Base-by-base conservation (phyloP, 2,329 filamentous ascomycete species). In the Penicillium sp. region DNA sequence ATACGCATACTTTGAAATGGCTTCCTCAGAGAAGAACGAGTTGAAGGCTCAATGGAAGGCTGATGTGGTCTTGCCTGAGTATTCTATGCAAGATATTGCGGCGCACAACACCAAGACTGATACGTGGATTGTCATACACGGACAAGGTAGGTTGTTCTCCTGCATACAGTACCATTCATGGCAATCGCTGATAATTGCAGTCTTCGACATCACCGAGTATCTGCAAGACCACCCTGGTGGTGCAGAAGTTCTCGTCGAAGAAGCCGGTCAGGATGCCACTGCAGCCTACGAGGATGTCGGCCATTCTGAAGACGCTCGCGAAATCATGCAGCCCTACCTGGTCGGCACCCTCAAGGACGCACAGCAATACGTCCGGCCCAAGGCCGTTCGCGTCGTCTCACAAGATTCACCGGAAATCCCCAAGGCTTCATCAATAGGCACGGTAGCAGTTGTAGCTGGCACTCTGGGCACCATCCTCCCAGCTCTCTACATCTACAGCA, bases 121-220 rank as follows among this genome's bases (percentile, higher is more conserved):
- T 67, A 68, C 80, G 16, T 87, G 84, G 84, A 77, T 86, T 66
- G 73, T 80, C 22, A 79, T 87, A 33, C 82, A 85, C 53, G 83
- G 83, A 39, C 78, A 86, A 74, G 81, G 82, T 83, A 71, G 53
- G 47, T 16, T 31, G 52, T 36, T 33, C 31, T 36, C 19, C 7
- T 13, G 10, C 24, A 31, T 14, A 18, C 4, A 31, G 27, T 31
- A 6, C 31, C 2, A 1, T 19, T 33, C 18, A 14, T 16, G 7
- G 10, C 18, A n/a, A 10, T 31, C 11, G 16, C 55, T 60, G 27
- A 60, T 43, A 14, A 33, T 11, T 4, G 5, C 10, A 85, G 86
- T 88, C 2, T 87, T 86, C 65, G 77, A 88, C 70, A 75, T 87
- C n/a, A 82, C 85, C 1, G 78, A 80, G 41, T 88, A 87, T 61